Evolutionary conservation across 1,139 yeast species (phyloP).

Genomic region (Trichomonascaceae sp.): DNA sequence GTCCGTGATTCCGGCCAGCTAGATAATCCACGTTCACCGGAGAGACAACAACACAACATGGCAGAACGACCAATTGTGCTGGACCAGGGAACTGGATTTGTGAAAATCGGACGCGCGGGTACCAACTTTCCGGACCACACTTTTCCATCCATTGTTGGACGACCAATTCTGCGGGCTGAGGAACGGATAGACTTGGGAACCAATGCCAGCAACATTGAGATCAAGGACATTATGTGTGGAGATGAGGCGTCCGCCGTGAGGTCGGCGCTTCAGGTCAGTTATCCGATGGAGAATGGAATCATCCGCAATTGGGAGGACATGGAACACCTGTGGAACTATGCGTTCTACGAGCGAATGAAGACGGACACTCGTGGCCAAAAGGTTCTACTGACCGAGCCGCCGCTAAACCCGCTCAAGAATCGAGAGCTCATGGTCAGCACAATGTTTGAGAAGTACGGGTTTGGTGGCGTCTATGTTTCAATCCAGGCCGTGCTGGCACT

Average conservation of each 20-base stretch:
- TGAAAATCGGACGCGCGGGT: constrained; percentile 83
- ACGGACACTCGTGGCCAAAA: constrained; percentile 65
- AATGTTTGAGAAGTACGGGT: constrained; percentile 92
- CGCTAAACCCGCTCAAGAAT: constrained; percentile 91
- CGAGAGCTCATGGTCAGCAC: constrained; percentile 92
- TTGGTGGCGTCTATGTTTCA: constrained; percentile 95
- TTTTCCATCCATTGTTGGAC: constrained; percentile 96
- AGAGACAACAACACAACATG: constrained; percentile 13
- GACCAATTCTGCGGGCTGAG: constrained; percentile 95
- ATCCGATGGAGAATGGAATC: constrained; percentile 98
- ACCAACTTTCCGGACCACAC: constrained; percentile 96
- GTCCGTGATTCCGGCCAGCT: no score
- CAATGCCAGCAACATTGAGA: constrained; percentile 27
- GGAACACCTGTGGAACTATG: constrained; percentile 98
- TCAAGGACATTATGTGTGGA: constrained; percentile 95
- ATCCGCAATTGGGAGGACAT: constrained; percentile 97
- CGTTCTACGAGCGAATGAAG: constrained; percentile 84
- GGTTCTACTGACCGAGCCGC: constrained; percentile 88
- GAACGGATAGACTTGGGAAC: constrained; percentile 52
- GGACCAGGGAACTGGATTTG: constrained; percentile 98
- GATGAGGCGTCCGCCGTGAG: constrained; percentile 88
- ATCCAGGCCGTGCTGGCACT: constrained; percentile 95
- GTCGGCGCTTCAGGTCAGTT: constrained; percentile 77
- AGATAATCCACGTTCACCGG: constrained; percentile 17
- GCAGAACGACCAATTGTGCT: constrained; percentile 53